Percentiles rank a stretch among this genome's conserved stretches.
phyloP scores from a whole-genome alignment of 441 rosid genomes.

The Pelargonium cotyledonis region DNA sequence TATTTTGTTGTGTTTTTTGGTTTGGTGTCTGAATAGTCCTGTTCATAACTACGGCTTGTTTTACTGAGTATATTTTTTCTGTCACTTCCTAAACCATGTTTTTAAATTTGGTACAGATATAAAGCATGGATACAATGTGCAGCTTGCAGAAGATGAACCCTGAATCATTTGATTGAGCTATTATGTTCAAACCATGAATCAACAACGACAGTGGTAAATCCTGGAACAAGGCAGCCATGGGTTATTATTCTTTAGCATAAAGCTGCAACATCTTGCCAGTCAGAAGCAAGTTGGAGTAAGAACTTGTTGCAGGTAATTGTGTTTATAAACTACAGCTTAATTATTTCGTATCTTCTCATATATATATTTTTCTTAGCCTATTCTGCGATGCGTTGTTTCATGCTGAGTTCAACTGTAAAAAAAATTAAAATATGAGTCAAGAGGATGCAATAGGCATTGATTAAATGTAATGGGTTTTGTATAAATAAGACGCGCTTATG shows the following conservation, averaged over 20 bases:
- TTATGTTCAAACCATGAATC: too few species aligned
- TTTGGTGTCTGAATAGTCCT: neutral
- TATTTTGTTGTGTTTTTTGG: neutral
- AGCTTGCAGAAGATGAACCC: slow-evolving; percentile 48
- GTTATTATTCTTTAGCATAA: neutral
- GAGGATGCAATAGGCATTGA: neutral
- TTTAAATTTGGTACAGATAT: slow-evolving; percentile 39
- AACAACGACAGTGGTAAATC: too few species aligned
- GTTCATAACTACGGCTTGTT: neutral
- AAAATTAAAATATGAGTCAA: neutral
- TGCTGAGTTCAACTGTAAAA: neutral
- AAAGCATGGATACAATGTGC: slow-evolving; percentile 49
- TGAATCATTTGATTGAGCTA: slow-evolving; percentile 19
- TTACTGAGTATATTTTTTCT: slow-evolving; percentile 4
- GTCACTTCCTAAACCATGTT: slow-evolving; percentile 12
- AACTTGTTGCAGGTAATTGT: neutral
- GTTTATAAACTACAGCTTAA: neutral
- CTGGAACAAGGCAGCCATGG: neutral
- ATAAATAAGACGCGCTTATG: neutral
- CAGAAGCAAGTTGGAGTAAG: neutral
- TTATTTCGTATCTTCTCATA: neutral
- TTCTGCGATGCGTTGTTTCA: neutral
- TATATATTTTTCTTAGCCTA: neutral
- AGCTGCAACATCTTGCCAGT: neutral
- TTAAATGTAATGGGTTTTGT: neutral